A percentile compares a stretch with the other conserved stretches of the same genome.
These are phyloP conservation scores for Penicillium egyptiacum DNA, from an alignment of 495 filamentous ascomycete genomes.

Conservation along the genomic window DNA sequence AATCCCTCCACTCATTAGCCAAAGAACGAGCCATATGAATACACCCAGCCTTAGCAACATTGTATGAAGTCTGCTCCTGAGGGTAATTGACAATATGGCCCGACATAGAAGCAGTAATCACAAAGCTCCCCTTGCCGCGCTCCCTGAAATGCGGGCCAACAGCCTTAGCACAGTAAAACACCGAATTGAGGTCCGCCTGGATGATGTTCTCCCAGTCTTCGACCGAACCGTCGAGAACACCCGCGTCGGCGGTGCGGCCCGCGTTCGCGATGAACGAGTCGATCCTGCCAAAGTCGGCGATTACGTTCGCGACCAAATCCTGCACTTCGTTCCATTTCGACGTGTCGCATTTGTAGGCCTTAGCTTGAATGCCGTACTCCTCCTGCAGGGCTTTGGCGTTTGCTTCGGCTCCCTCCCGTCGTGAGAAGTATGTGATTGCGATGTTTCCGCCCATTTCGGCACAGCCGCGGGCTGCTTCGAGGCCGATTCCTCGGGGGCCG, in stretches of 20 bases:
- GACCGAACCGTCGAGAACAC: slow-evolving; percentile 55
- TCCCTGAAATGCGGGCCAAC: slow-evolving; percentile 56
- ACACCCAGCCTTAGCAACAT: slow-evolving; percentile 61
- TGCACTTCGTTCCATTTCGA: slow-evolving; percentile 40
- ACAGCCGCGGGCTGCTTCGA: slow-evolving; percentile 60
- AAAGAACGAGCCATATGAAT: slow-evolving; percentile 50
- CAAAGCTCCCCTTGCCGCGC: slow-evolving; percentile 50
- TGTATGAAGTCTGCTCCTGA: slow-evolving; percentile 68
- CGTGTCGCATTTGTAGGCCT: slow-evolving; percentile 53
- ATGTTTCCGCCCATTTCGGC: slow-evolving; percentile 63
- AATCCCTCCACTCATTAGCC: slow-evolving; percentile 67
- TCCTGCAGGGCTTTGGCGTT: slow-evolving; percentile 51
- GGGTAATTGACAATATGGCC: slow-evolving; percentile 68
- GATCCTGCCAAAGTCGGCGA: slow-evolving; percentile 55
- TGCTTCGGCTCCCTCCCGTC: slow-evolving; percentile 38
- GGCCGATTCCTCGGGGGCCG: slow-evolving; percentile 59
- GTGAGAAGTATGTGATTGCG: slow-evolving; percentile 58
- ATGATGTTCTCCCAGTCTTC: slow-evolving; percentile 60
- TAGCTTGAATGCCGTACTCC: slow-evolving; percentile 55
- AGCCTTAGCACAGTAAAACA: slow-evolving; percentile 59
- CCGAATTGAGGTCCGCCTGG: slow-evolving; percentile 54
- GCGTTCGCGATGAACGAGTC: slow-evolving; percentile 61
- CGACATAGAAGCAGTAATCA: slow-evolving; percentile 59
- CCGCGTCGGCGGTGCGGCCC: slow-evolving; percentile 53
- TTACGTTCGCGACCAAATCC: slow-evolving; percentile 41